phyloP scores from a whole-genome alignment of 2,329 filamentous ascomycete genomes.

The Colletotrichum liriopes region DNA sequence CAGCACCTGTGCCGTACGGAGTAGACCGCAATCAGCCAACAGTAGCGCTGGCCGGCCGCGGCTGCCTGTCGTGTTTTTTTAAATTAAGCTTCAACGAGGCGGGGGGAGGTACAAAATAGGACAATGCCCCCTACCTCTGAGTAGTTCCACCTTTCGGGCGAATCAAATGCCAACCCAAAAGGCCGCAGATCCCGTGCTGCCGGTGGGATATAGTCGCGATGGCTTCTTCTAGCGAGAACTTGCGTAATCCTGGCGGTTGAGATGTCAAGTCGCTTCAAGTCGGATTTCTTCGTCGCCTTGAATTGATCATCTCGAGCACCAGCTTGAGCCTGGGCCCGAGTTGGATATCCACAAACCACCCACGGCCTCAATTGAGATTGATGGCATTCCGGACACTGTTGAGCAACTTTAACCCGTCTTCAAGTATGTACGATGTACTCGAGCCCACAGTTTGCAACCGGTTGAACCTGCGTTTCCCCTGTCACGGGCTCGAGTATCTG shows the following conservation, averaged over 20 bases:
- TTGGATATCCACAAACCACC: neutral
- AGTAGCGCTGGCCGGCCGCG: constrained; percentile 6
- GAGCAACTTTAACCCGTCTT: neutral
- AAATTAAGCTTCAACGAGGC: constrained; percentile 15
- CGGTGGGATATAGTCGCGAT: neutral
- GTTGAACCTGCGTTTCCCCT: neutral
- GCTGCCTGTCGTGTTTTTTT: constrained; percentile 16
- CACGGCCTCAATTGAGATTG: neutral
- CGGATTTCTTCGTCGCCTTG: neutral
- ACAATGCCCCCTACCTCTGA: neutral
- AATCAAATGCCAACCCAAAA: neutral
- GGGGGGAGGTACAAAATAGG: neutral
- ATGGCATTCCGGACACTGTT: neutral
- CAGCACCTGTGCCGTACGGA: constrained; percentile 15
- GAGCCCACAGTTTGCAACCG: no score
- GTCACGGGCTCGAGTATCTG: no score
- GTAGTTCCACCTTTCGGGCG: neutral
- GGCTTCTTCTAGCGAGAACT: neutral
- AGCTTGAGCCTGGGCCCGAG: neutral
- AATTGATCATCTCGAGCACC: neutral
- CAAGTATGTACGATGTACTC: neutral
- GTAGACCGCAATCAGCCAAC: neutral
- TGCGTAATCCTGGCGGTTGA: neutral
- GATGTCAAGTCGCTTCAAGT: neutral
- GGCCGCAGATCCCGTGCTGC: neutral